These are phyloP conservation scores for Nyssa sinensis DNA, from an alignment of 148 eudicot species.

Conservation along the genomic window DNA sequence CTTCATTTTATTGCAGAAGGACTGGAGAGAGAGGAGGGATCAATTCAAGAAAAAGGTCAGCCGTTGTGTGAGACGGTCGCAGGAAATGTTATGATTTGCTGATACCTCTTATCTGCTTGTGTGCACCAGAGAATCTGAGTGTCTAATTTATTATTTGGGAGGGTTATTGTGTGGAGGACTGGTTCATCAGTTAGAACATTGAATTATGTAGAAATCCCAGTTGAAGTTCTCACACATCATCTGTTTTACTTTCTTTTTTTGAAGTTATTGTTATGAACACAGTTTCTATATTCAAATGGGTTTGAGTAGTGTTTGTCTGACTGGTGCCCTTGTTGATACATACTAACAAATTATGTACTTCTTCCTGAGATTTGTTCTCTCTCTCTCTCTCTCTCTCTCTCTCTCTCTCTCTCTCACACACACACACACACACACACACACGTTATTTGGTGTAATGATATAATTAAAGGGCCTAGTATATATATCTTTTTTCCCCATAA, in stretches of 20 bases:
- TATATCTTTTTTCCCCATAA: too few species aligned
- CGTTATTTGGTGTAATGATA: too few species aligned
- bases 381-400: too few species aligned
- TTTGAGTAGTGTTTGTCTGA: neutral
- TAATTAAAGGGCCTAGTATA: too few species aligned
- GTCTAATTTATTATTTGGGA: neutral
- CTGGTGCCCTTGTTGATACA: neutral
- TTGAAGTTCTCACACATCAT: too few species aligned
- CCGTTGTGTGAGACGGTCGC: neutral
- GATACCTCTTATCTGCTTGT: neutral
- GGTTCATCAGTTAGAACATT: neutral
- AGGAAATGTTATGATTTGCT: neutral
- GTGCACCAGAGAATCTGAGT: too few species aligned
- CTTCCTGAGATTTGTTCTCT: too few species aligned
- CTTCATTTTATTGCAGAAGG: neutral
- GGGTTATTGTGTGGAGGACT: neutral
- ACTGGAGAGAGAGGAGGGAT: neutral
- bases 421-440: too few species aligned
- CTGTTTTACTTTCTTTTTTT: too few species aligned
- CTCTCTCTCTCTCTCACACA: too few species aligned
- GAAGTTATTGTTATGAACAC: neutral
- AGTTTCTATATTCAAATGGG: neutral
- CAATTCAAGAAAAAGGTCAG: neutral
- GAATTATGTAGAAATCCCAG: neutral
- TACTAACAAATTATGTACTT: too few species aligned